Evolutionary conservation across 192 early-diverging fungal species (phyloP).

Genomic region (Entophlyctis helioformis): DNA sequence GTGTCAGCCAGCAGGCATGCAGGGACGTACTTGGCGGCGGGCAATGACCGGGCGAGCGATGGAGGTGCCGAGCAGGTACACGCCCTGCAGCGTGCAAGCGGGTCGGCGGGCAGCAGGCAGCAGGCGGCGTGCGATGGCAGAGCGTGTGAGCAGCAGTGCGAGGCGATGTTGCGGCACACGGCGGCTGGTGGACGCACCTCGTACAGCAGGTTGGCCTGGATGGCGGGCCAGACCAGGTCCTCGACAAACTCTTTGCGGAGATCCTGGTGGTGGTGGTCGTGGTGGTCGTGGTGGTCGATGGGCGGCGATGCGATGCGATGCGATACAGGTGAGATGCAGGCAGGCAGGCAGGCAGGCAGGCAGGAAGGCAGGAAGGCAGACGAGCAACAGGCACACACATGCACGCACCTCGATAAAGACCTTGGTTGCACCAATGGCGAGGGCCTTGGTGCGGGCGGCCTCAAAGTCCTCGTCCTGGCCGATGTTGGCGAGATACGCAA

Average conservation of each 20-base stretch:
- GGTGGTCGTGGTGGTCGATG: no score
- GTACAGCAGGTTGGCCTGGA: conserved; percentile 91
- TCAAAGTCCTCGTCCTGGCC: conserved; percentile 99
- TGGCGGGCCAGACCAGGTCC: conserved; percentile 82
- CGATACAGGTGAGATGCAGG: no score
- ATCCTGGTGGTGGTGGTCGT: no score
- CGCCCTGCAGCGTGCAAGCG: conserved; percentile 31
- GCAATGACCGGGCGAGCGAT: conserved; percentile 96
- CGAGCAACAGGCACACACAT: no score
- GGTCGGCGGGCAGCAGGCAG: background rate
- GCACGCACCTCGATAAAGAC: conserved; percentile 81
- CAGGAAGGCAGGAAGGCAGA: no score
- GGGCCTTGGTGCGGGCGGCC: conserved; percentile 82
- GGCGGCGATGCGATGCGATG: no score
- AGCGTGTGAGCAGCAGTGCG: no score
- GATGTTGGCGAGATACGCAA: conserved; percentile 95
- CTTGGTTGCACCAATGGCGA: conserved; percentile 83
- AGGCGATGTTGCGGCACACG: no score
- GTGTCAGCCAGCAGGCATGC: no score
- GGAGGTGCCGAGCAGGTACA: conserved; percentile 95
- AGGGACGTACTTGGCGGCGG: conserved; percentile 45
- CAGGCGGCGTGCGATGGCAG: background rate
- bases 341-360: no score
- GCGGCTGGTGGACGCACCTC: conserved; percentile 51
- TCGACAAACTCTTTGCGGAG: conserved; percentile 88